Evolutionary conservation across 2,329 filamentous ascomycete genomes (phyloP), one percentile per base, ranked within the genome.

Genomic region (Penicillium oxalicum): DNA sequence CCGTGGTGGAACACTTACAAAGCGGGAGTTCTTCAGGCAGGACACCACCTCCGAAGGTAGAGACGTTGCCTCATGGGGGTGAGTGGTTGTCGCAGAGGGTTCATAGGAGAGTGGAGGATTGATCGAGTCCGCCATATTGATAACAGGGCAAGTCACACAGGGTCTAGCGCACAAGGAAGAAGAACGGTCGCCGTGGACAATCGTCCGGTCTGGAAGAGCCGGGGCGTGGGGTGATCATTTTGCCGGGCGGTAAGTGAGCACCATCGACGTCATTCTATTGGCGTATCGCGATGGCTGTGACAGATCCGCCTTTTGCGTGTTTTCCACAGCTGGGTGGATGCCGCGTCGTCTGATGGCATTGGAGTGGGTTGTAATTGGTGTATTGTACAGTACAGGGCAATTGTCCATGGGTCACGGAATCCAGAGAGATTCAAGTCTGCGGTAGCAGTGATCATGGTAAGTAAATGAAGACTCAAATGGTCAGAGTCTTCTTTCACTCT

Each of bases 1-100:
- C 24, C 28, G 25, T 27, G 24, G 29, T 39, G 25, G 43, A 52
- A 29, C 47, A 73, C 79, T 61, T 81, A 95, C 90, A 74, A 96
- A 98, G 61, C 91, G 86, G 43, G 91, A 89, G 74, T 96, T 97
- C 66, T 95, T 85, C 25, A 98, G 82, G 66, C 91, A 96, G 62
- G 90, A 84, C 9, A 93, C 80, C 24, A 97, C 93, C 69, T 96
- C 91, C 4, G 78, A 75, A 0, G 93, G 93, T 2, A 97, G 79
- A 7, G 79, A 79, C 49, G 78, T 77, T 34, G 87, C 84, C 50
- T 80, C 70, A 66, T 84, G 82, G 54, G 84, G 86, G 69, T 90
- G 77, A 39, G 82, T 88, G 48, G 86, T 78, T 55, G 84, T 84
- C 44, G 84, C 82, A 5, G 87, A 91, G 49, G 85, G 80, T 69